Evolutionary conservation across 2,329 filamentous ascomycete genomes (phyloP), one percentile per base, ranked within the genome.

Genomic region (Grosmannia penicillata): DNA sequence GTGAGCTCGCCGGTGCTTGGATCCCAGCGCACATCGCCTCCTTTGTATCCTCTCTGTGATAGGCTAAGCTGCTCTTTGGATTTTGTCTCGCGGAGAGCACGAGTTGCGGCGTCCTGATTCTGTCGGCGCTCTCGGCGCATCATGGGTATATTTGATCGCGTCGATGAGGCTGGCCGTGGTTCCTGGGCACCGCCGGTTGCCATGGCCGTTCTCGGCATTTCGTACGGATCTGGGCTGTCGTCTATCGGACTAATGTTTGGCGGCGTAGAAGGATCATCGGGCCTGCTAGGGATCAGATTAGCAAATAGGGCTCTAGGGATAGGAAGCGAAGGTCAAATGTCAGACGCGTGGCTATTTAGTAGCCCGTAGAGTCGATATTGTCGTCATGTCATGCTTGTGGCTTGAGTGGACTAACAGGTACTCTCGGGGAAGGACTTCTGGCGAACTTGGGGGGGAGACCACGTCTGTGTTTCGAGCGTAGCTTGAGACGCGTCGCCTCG

Each of bases 1-100:
- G 72, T 77, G 28, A 74, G 71, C 49, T 82, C 77, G 8, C 75
- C 77, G 4, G 78, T 78, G 51, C 70, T 72, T 34, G 70, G 69
- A 56, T 83, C 75, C 76, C 76, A 81, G 46, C 63, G 60, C 18
- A 64, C 65, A 43, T 68, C 62, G 36, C 56, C 53, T 24, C 51
- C 52, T 33, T 54, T 50, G 26, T 49, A 49, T n/a, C 43, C 43
- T 7, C 45, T 45, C 19, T 21, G 40, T 3, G 43, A 44, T 14
- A 37, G 40, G 2, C 35, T 24, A 7, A 58, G 45, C 17, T 51
- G 57, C 19, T 64, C 59, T 19, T 51, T 51, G 14, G 57, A 59
- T 37, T 56, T 58, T 4, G 60, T 47, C 41, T 61, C 59, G 38
- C 60, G 61, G 14, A 66, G 47, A 3, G 50, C 47, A 15, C 53